phyloP scores from a whole-genome alignment of 2,329 filamentous ascomycete genomes.

The Hymenoscyphus repandus region DNA sequence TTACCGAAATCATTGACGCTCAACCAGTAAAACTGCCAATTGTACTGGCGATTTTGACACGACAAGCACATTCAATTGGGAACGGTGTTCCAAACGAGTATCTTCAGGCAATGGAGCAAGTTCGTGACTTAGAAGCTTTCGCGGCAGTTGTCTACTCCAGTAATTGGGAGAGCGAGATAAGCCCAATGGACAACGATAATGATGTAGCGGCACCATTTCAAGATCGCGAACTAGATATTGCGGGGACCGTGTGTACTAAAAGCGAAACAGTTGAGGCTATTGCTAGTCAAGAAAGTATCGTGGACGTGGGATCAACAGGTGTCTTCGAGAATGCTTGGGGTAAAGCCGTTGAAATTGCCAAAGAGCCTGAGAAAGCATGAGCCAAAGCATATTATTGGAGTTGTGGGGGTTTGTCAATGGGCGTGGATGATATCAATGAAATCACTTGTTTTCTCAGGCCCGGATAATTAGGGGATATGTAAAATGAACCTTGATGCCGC shows the following conservation, averaged over 20 bases:
- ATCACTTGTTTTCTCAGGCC: no score
- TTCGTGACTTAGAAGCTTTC: conserved; percentile 74
- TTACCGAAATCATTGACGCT: conserved; percentile 48
- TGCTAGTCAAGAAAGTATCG: conserved; percentile 42
- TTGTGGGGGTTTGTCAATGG: conserved; percentile 5
- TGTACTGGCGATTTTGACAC: conserved; percentile 81
- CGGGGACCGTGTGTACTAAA: conserved; percentile 10
- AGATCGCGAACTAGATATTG: conserved; percentile 10
- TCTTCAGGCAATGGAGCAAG: conserved; percentile 68
- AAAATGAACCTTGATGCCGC: no score
- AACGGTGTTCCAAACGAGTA: conserved; percentile 70
- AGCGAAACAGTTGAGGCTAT: conserved; percentile 14
- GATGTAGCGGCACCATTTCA: conserved; percentile 5
- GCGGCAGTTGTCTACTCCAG: conserved; percentile 83
- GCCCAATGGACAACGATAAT: conserved; percentile 24
- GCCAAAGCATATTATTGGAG: conserved; percentile 1
- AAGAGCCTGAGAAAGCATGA: conserved; percentile 14
- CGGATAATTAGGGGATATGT: no score
- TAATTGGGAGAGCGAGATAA: conserved; percentile 69
- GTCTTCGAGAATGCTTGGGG: conserved; percentile 67
- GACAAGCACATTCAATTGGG: conserved; percentile 86
- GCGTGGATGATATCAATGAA: no score
- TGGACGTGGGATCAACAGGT: conserved; percentile 45
- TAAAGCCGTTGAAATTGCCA: conserved; percentile 46
- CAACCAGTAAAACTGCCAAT: conserved; percentile 72